A percentile compares a stretch with the other conserved stretches of the same genome.
Conservation (phyloP, 257 asterid species). For the Solanum virginianum region DNA sequence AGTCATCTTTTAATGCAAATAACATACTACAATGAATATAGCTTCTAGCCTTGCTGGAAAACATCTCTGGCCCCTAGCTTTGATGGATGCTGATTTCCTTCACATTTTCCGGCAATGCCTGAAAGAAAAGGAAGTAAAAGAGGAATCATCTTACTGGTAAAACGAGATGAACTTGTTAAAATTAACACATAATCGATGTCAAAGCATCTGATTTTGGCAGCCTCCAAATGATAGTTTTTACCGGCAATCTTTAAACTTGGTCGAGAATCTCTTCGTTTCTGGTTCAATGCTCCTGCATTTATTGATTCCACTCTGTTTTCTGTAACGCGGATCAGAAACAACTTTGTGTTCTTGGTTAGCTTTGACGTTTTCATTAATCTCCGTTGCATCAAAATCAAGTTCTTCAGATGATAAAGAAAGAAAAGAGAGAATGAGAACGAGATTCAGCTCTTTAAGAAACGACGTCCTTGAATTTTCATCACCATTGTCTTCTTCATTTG, state of each 20-base stretch:
- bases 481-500: not conserved
- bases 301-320: not conserved
- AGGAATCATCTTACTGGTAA: not conserved
- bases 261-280: not conserved
- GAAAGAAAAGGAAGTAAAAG: not conserved
- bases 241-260: conserved; percentile 17
- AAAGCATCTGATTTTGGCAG: no score
- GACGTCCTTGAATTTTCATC: not conserved
- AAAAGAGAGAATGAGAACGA: conserved; percentile 24
- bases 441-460: conserved; percentile 23
- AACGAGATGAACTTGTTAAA: not conserved
- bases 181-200: not conserved
- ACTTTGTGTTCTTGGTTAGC: not conserved
- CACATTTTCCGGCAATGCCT: conserved; percentile 12
- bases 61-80: not conserved
- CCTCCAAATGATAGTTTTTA: not conserved
- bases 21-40: not conserved
- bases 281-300: not conserved
- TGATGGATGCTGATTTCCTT: not conserved
- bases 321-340: not conserved
- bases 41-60: conserved; percentile 1
- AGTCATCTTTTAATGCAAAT: not conserved
- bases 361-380: not conserved
- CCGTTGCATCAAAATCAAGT: not conserved
- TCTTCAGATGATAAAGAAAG: conserved; percentile 25